phyloP scores from a whole-genome alignment of 306 rosid genomes.

The Benincasa hispida region DNA sequence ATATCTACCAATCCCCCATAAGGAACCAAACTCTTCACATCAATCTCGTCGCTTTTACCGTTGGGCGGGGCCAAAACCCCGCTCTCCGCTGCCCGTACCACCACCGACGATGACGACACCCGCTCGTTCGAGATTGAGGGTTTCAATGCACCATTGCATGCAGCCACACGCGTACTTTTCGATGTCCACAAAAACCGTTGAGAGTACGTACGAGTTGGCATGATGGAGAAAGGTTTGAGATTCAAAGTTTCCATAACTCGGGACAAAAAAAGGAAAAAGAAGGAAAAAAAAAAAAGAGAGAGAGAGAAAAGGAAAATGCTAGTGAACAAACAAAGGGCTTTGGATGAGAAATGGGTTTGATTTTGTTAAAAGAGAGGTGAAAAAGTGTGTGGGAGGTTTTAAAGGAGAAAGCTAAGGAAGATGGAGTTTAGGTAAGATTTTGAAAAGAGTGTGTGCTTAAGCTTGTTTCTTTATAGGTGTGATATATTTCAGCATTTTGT shows the following conservation, averaged over 20 bases:
- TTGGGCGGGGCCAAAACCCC: conserved; percentile 41
- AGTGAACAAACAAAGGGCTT: conserved; percentile 45
- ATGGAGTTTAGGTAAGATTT: conserved; percentile 44
- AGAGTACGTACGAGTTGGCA: conserved; percentile 5
- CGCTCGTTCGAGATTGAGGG: conserved; percentile 35
- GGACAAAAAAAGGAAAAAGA: neutral
- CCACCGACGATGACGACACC: conserved; percentile 1
- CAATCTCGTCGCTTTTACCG: conserved; percentile 34
- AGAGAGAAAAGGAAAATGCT: conserved; percentile 10
- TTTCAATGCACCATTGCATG: conserved; percentile 42
- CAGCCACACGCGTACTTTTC: conserved; percentile 24
- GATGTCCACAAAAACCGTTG: conserved; percentile 11
- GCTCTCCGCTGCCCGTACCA: conserved; percentile 35
- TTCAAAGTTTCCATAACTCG: conserved; percentile 53
- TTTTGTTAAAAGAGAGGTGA: conserved; percentile 35
- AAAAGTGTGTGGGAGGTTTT: conserved; percentile 18
- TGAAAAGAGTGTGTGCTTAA: conserved; percentile 3
- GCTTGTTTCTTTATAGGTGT: neutral
- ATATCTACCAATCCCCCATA: conserved; percentile 33
- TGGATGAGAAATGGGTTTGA: conserved; percentile 27
- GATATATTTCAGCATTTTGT: too few species aligned
- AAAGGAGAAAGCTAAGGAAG: conserved; percentile 49
- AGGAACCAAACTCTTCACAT: conserved; percentile 52
- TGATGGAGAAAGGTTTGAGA: conserved; percentile 29
- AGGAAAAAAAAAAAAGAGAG: neutral